phyloP scores from a whole-genome alignment of 176 grass and related monocot genomes.

The Phragmites australis region DNA sequence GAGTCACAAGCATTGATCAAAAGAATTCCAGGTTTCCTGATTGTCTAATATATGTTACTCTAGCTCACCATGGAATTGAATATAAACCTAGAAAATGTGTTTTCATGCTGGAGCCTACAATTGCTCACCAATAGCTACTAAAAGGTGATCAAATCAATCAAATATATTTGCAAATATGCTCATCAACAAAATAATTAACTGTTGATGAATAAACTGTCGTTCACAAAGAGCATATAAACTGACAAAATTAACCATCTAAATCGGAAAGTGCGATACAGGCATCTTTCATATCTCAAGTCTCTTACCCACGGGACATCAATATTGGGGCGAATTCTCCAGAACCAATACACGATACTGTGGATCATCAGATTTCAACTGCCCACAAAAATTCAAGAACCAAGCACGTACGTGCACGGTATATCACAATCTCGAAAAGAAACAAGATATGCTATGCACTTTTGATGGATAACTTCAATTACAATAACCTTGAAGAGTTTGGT shows the following conservation, averaged over 20 bases:
- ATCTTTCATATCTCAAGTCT: slow-evolving; percentile 27
- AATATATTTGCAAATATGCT: slow-evolving; percentile 1
- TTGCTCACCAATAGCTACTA: neutral
- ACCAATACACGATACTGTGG: neutral
- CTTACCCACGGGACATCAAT: slow-evolving; percentile 16
- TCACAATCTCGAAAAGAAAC: neutral
- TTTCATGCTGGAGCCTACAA: neutral
- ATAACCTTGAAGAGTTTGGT: neutral
- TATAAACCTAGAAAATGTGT: neutral
- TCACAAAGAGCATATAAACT: slow-evolving; percentile 20
- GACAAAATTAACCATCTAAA: neutral
- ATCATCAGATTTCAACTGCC: slow-evolving; percentile 29
- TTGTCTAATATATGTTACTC: slow-evolving; percentile 11
- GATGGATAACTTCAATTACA: slow-evolving; percentile 20
- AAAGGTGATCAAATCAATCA: slow-evolving; percentile 1
- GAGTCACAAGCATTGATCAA: slow-evolving; percentile 6
- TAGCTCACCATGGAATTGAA: slow-evolving; percentile 7
- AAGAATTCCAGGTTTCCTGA: slow-evolving; percentile 9
- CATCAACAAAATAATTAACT: neutral
- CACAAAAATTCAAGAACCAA: slow-evolving; percentile 15
- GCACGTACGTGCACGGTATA: neutral
- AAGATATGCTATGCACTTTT: neutral
- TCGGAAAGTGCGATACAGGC: neutral
- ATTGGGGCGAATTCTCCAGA: slow-evolving; percentile 21
- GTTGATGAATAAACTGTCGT: neutral